A percentile compares a stretch with the other conserved stretches of the same genome.
phyloP scores from a whole-genome alignment of 2,329 filamentous ascomycete species.

The Monosporascus sp. region DNA sequence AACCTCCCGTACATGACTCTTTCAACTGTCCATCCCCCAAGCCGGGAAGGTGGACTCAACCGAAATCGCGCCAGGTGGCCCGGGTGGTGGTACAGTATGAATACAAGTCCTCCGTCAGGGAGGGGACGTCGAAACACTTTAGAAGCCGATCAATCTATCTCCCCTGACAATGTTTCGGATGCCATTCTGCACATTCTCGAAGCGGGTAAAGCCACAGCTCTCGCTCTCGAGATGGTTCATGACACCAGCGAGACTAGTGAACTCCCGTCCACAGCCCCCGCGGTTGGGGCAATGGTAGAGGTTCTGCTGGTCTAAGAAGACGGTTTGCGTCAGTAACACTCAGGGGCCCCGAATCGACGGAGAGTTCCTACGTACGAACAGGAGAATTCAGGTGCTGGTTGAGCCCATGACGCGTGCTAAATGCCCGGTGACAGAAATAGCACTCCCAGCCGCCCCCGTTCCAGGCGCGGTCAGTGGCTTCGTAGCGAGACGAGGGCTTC shows the following conservation, averaged over 20 bases:
- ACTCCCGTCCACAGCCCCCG: not conserved
- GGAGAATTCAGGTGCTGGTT: slow-evolving; percentile 51
- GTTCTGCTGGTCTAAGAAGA: not conserved
- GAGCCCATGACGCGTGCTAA: slow-evolving; percentile 29
- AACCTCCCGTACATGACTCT: too few species aligned
- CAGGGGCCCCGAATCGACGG: not conserved
- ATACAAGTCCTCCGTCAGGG: too few species aligned
- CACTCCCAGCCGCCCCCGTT: slow-evolving; percentile 45
- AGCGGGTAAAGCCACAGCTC: slow-evolving; percentile 1
- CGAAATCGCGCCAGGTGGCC: too few species aligned
- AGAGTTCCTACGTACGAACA: slow-evolving; percentile 32
- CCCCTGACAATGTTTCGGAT: not conserved
- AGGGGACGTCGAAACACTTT: too few species aligned
- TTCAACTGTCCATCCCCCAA: too few species aligned
- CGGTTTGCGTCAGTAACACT: too few species aligned
- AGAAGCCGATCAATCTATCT: not conserved
- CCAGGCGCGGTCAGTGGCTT: slow-evolving; percentile 35
- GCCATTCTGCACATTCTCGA: not conserved
- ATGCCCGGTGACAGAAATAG: slow-evolving; percentile 46
- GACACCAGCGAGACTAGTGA: slow-evolving; percentile 1
- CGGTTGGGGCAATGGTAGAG: slow-evolving; percentile 5
- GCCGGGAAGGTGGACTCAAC: too few species aligned
- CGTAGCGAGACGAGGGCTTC: slow-evolving; percentile 28
- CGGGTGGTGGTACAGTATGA: too few species aligned
- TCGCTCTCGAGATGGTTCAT: slow-evolving; percentile 6